A percentile compares a stretch with the other conserved stretches of the same genome.
Conservation (phyloP, 179 eudicot genomes). For the Drosera spatulata region DNA sequence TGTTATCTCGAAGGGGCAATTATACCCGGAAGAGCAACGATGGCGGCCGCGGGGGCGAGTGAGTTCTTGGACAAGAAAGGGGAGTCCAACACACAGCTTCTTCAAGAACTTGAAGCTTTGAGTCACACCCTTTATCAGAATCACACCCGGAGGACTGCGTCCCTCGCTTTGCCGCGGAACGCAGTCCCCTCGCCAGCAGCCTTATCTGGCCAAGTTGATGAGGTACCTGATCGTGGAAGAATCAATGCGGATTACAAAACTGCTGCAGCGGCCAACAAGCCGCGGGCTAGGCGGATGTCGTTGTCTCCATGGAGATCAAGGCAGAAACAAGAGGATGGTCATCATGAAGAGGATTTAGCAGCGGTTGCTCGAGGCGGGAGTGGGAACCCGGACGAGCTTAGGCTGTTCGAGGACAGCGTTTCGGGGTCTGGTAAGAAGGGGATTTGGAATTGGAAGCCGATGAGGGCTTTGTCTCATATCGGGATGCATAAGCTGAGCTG, state of each 20-base stretch:
- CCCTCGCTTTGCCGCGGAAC: constrained; percentile 64
- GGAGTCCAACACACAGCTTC: constrained; percentile 53
- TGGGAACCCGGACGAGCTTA: constrained; percentile 10
- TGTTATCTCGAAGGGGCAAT: too few relatives aligned
- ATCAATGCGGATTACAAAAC: constrained; percentile 6
- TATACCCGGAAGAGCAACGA: too few relatives aligned
- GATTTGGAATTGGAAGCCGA: constrained; percentile 95
- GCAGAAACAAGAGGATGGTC: constrained; percentile 16
- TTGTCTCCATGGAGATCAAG: constrained; percentile 84
- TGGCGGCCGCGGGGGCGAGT: too few relatives aligned
- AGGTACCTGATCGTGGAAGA: background rate
- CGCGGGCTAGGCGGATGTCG: constrained; percentile 69
- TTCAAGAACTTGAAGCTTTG: constrained; percentile 76
- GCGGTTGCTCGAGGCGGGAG: background rate
- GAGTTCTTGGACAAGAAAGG: constrained; percentile 8
- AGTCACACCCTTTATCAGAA: constrained; percentile 65
- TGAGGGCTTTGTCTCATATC: constrained; percentile 79
- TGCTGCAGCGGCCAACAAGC: constrained; percentile 30
- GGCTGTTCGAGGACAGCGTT: constrained; percentile 21
- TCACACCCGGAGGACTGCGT: constrained; percentile 60
- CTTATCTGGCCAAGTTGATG: constrained; percentile 23
- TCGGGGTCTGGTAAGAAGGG: constrained; percentile 51
- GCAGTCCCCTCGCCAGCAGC: constrained; percentile 37
- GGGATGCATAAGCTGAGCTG: constrained; percentile 85
- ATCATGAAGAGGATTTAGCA: background rate